Evolutionary conservation across 495 filamentous ascomycete species (phyloP), one percentile per base, ranked within the genome.

Genomic region (Saxophila tyrrhenica): DNA sequence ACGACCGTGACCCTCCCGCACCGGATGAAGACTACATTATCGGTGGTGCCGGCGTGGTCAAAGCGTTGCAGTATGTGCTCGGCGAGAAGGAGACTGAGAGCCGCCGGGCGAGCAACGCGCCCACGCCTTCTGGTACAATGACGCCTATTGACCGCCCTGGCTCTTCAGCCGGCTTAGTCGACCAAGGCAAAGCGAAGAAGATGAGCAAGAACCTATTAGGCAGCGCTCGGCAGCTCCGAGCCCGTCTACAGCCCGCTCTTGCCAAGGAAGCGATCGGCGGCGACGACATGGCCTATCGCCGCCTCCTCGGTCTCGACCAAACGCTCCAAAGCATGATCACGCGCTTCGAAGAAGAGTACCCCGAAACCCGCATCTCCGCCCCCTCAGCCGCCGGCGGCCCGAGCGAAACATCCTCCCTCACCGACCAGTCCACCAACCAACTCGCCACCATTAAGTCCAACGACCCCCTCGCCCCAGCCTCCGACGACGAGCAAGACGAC

Each of bases 1-100:
- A 86, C 39, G 79, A 81, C 29, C 77, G 84, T 24, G 79, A 84
- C 52, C 83, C 85, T 2, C 76, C 80, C 17, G 85, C 87, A 23
- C 87, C 90, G 1, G 88, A 94, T 58, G 85, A 94, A 44, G 87
- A 96, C 64, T 95, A 97, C 68, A 88, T 97, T 39, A 89, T 98
- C 62, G 89, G 90, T 38, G 90, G 91, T 19, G 95, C 90, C 0
- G 92, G 91, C 56, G 87, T 98, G 0, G 92, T 95, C 32, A 94
- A 68, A 68, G 90, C 89, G 21, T 72, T 98, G 50, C 85, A 88
- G 45, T 89, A 94, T 44, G 94, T 89, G 61, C 75, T 98, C 29
- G 82, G 85, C 51, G 94, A 94, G 59, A 77, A 79, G 60, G 78
- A 73, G 13, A 74, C 76, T 42, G 80, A 82, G 58, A 71, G 73